Percentiles rank a stretch among this genome's conserved stretches.
Evolutionary conservation across 257 asterid species (phyloP).

Genomic region (Fraxinus pennsylvanica): DNA sequence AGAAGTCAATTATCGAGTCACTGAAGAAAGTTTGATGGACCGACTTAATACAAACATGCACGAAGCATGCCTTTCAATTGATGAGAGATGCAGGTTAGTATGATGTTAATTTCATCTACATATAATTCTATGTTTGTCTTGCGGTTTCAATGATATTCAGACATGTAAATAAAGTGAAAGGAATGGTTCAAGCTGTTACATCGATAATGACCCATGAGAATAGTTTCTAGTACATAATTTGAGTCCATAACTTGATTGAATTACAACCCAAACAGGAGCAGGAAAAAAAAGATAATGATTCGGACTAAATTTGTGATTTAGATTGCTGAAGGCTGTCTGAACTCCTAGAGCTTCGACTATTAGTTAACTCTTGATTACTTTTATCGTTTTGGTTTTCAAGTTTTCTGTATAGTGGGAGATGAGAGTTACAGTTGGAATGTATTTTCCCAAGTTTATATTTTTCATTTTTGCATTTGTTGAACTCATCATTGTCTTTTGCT

Average conservation of each 20-base stretch:
- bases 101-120: neutral
- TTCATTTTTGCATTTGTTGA: neutral
- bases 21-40: conserved; percentile 71
- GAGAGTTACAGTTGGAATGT: neutral
- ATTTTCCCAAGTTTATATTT: neutral
- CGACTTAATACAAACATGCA: conserved; percentile 73
- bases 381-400: neutral
- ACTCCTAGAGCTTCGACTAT: neutral
- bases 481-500: neutral
- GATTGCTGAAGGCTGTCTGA: neutral
- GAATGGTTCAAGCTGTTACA: neutral
- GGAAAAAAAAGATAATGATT: too few relatives aligned
- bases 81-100: conserved; percentile 62
- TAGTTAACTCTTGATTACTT: neutral
- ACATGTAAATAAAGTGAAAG: neutral
- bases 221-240: neutral
- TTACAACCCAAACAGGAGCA: neutral
- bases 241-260: neutral
- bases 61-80: conserved; percentile 69
- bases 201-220: neutral
- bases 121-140: neutral
- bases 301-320: neutral
- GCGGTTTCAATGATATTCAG: neutral
- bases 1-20: conserved; percentile 61
- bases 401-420: neutral